These are phyloP conservation scores for Xylaria hypoxylon DNA, from an alignment of 2,329 filamentous ascomycete species.

Conservation along the genomic window DNA sequence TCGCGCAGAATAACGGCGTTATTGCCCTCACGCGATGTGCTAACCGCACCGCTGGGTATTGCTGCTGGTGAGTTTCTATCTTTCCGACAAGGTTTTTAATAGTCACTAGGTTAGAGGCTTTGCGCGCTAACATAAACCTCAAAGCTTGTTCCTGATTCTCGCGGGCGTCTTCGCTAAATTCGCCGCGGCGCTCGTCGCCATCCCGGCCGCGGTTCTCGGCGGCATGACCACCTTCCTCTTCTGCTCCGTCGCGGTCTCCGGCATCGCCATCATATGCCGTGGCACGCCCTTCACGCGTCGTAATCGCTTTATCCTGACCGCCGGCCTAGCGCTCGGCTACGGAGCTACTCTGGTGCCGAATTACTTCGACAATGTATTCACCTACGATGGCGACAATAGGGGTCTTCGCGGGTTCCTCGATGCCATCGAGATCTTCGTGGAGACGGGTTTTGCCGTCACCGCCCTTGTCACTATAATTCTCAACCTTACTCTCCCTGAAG, in stretches of 20 bases:
- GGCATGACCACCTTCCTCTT: constrained; percentile 87
- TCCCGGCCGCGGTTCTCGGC: constrained; percentile 74
- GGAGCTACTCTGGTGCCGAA: constrained; percentile 73
- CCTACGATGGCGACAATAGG: constrained; percentile 75
- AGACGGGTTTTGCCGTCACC: constrained; percentile 80
- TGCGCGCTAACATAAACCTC: not conserved
- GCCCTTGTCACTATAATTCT: constrained; percentile 78
- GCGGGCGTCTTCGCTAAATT: constrained; percentile 89
- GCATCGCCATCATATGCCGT: constrained; percentile 78
- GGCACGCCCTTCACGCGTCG: constrained; percentile 80
- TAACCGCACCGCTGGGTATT: constrained; percentile 83
- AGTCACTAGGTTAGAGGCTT: not conserved
- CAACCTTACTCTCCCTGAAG: constrained; percentile 78
- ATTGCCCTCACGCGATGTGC: constrained; percentile 85
- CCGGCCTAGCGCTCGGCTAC: constrained; percentile 78
- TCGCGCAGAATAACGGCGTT: constrained; percentile 87
- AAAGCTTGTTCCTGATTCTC: constrained; percentile 76
- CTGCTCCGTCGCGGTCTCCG: constrained; percentile 78
- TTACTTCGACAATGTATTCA: constrained; percentile 79
- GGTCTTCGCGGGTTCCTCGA: constrained; percentile 79
- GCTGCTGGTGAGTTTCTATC: constrained; percentile 64
- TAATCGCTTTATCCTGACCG: constrained; percentile 84
- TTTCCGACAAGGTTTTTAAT: too few species aligned
- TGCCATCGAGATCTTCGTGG: constrained; percentile 77
- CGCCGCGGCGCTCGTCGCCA: constrained; percentile 80